Evolutionary conservation across 176 grass and related monocot species (phyloP), one percentile per base, ranked within the genome.

Genomic region (Oryza glumipatula): DNA sequence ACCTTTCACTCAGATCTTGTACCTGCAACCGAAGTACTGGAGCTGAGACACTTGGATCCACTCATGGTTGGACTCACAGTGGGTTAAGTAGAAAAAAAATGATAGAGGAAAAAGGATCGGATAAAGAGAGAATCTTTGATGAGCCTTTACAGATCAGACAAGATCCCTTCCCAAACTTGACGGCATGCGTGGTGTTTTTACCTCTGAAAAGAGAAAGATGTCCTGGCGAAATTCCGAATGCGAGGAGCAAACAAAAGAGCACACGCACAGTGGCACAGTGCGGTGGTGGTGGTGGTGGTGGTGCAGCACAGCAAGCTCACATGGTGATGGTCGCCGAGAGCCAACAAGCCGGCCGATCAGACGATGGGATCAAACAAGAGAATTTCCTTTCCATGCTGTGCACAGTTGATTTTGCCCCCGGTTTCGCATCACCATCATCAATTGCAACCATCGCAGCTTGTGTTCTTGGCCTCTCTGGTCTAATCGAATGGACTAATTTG

Each of bases 81-180:
- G 33, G 11, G 0, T 16, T 21, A 12, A 49, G 47, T 22, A 33
- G 15, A 32, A 32, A 4, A 6, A 15, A 65, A 38, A 17, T 56
- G 17, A n/a, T 23, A 8, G 38, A 38, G 16, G 41, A n/a, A 7
- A n/a, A 12, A 21, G 60, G 21, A 10, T 10, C 1, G 7, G 67
- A 71, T 68, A 0, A 16, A 36, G 49, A 60, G 16, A 30, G 21
- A 86, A 86, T 73, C 73, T 77, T 17, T 60, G 83, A 3, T 54
- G 44, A 26, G 28, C 6, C 61, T 81, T 80, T 52, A 65, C 77
- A 85, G 74, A 21, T 45, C 68, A 56, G 70, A 46, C 67, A 68
- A 21, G 87, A 72, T 64, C 78, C 68, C 79, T 83, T 83, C 79
- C 80, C 77, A 17, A 83, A 90, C 74, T 79, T 1, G 79, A 73